phyloP scores from a whole-genome alignment of 768 basidiomycete species.

The Trametes sanguinea region DNA sequence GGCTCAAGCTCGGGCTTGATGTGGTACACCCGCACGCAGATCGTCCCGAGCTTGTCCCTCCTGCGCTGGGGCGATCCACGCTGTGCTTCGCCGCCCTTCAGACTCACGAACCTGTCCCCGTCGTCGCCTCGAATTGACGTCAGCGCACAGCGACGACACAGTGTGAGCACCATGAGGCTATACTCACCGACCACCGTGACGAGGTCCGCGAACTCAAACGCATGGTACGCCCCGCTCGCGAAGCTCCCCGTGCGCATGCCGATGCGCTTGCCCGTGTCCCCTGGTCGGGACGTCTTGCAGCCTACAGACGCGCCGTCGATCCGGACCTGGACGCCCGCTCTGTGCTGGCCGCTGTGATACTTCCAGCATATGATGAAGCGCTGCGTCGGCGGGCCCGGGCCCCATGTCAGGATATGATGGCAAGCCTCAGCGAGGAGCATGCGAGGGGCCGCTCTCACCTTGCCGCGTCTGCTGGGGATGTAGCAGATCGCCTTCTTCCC shows the following conservation, averaged over 20 bases:
- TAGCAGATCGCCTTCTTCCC: not conserved
- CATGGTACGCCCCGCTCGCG: not conserved
- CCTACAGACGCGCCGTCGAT: slow-evolving; percentile 11
- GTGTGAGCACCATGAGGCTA: not conserved
- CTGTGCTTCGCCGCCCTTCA: not conserved
- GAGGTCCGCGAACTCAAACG: slow-evolving; percentile 18
- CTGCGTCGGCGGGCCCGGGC: not conserved
- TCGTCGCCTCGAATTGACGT: not conserved
- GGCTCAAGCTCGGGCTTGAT: not conserved
- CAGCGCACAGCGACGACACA: not conserved
- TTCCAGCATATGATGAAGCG: slow-evolving; percentile 10
- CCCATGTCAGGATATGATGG: too few species aligned
- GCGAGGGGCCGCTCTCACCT: not conserved
- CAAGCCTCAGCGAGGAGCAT: not conserved
- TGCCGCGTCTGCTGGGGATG: slow-evolving; percentile 16
- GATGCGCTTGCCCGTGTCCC: not conserved
- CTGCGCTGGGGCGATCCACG: too few species aligned
- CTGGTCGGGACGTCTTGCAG: not conserved
- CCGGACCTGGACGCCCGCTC: not conserved
- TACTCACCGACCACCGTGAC: slow-evolving; percentile 10
- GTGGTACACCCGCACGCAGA: slow-evolving; percentile 13
- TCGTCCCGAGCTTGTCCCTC: slow-evolving; percentile 10
- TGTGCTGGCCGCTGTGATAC: slow-evolving; percentile 12
- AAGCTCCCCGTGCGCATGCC: slow-evolving; percentile 1
- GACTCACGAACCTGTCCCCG: not conserved